A percentile compares a stretch with the other conserved stretches of the same genome.
These are phyloP conservation scores for Gryganskiella cystojenkinii DNA, from an alignment of 192 early-diverging fungal genomes.

Conservation along the genomic window DNA sequence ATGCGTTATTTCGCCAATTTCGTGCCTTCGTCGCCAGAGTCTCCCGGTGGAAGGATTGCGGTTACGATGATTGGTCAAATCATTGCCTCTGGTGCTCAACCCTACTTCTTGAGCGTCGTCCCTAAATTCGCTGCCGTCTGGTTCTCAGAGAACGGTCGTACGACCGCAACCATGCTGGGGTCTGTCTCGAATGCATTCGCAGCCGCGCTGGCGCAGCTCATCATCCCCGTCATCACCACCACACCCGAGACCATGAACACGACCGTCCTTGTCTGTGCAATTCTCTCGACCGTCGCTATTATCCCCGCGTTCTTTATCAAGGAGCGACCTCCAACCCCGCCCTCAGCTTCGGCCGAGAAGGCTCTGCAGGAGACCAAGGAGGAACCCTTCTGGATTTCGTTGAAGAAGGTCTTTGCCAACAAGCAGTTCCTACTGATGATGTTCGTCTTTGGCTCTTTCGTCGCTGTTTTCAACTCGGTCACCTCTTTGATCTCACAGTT, in stretches of 20 bases:
- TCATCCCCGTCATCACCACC: conserved; percentile 52
- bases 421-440: conserved; percentile 24
- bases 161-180: conserved; percentile 58
- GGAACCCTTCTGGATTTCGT: conserved; percentile 29
- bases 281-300: conserved; percentile 35
- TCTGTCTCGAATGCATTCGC: conserved; percentile 55
- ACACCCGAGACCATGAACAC: conserved; percentile 13
- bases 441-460: conserved; percentile 22
- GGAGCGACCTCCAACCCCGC: conserved; percentile 50
- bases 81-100: conserved; percentile 55
- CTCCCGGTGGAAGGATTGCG: conserved; percentile 26
- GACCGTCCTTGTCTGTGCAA: conserved; percentile 49
- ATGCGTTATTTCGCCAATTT: conserved; percentile 53
- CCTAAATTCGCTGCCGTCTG: conserved; percentile 64
- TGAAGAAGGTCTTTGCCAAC: conserved; percentile 24
- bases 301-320: conserved; percentile 56
- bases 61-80: conserved; percentile 57
- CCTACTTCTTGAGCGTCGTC: conserved; percentile 61
- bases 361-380: conserved; percentile 6
- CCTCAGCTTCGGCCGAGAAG: conserved; percentile 51
- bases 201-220: conserved; percentile 56
- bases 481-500: conserved; percentile 53
- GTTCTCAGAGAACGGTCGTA: conserved; percentile 55
- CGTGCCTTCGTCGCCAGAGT: conserved; percentile 24
- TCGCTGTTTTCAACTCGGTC: conserved; percentile 50